A percentile compares a stretch with the other conserved stretches of the same genome.
These are phyloP conservation scores for Lichtheimia ramosa DNA, from an alignment of 371 early-diverging fungal genomes.

Conservation along the genomic window DNA sequence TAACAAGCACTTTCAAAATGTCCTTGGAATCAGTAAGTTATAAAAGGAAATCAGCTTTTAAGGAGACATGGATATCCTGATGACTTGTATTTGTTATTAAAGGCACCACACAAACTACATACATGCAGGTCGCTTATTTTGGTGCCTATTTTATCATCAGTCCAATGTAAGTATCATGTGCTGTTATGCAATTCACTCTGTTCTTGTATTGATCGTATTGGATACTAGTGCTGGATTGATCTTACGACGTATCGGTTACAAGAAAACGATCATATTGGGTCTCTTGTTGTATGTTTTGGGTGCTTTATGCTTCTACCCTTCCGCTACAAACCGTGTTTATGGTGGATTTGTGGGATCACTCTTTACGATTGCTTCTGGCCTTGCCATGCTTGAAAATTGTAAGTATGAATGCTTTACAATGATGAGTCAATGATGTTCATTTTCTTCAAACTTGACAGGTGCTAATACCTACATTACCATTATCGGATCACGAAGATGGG, in stretches of 20 bases:
- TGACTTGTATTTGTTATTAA: background rate
- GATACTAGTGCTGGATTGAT: constrained; percentile 39
- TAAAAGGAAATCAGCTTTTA: background rate
- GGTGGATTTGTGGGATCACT: constrained; percentile 48
- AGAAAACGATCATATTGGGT: constrained; percentile 43
- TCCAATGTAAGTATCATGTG: constrained; percentile 40
- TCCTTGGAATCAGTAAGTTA: constrained; percentile 38
- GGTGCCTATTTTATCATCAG: constrained; percentile 50
- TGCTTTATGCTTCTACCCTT: constrained; percentile 48
- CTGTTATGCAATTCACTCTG: background rate
- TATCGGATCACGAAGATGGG: constrained; percentile 35
- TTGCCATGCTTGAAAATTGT: constrained; percentile 50
- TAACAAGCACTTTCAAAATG: constrained; percentile 47
- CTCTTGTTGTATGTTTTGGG: constrained; percentile 45
- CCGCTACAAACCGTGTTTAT: constrained; percentile 30
- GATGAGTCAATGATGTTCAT: background rate
- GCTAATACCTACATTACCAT: constrained; percentile 48
- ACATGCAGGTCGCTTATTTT: constrained; percentile 53
- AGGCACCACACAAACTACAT: constrained; percentile 48
- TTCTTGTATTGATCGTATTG: background rate
- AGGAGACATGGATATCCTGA: background rate
- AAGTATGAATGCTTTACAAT: constrained; percentile 9
- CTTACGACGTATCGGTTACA: constrained; percentile 43
- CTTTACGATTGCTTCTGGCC: constrained; percentile 49
- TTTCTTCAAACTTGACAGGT: constrained; percentile 16